A percentile compares a stretch with the other conserved stretches of the same genome.
Evolutionary conservation across 2,329 filamentous ascomycete genomes (phyloP).

Genomic region (Nemania sp.): DNA sequence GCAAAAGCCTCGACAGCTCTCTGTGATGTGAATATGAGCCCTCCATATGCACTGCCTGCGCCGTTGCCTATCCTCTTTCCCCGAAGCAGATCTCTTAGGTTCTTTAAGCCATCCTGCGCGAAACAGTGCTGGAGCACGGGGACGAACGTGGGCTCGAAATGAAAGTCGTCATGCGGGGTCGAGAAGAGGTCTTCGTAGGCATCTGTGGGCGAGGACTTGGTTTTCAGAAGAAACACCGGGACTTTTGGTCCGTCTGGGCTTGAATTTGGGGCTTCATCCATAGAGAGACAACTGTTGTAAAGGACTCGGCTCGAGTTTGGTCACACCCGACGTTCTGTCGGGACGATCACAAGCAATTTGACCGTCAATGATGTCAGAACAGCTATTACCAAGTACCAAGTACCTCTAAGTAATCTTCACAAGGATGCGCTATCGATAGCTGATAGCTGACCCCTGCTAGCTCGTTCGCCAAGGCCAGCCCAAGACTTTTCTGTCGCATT

Average conservation of each 20-base stretch:
- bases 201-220: conserved; percentile 72
- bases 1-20: conserved; percentile 80
- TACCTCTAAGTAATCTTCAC: too few species aligned
- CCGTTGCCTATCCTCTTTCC: conserved; percentile 46
- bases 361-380: conserved; percentile 24
- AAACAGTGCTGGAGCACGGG: conserved; percentile 77
- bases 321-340: not conserved
- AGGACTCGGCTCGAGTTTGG: not conserved
- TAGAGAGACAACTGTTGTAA: conserved; percentile 7
- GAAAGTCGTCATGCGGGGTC: conserved; percentile 43
- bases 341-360: not conserved
- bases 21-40: conserved; percentile 84
- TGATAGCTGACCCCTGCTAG: conserved; percentile 33
- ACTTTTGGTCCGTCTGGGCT: conserved; percentile 33
- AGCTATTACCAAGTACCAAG: too few species aligned
- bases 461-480: not conserved
- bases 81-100: conserved; percentile 56
- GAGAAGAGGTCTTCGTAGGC: conserved; percentile 73
- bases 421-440: conserved; percentile 41
- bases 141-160: conserved; percentile 70
- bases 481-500: conserved; percentile 19
- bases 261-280: conserved; percentile 21
- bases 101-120: conserved; percentile 60
- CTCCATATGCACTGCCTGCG: conserved; percentile 62
- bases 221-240: conserved; percentile 77